Conservation (phyloP, 108 stramenopile genomes). For the Nitzschia inconspicua region DNA sequence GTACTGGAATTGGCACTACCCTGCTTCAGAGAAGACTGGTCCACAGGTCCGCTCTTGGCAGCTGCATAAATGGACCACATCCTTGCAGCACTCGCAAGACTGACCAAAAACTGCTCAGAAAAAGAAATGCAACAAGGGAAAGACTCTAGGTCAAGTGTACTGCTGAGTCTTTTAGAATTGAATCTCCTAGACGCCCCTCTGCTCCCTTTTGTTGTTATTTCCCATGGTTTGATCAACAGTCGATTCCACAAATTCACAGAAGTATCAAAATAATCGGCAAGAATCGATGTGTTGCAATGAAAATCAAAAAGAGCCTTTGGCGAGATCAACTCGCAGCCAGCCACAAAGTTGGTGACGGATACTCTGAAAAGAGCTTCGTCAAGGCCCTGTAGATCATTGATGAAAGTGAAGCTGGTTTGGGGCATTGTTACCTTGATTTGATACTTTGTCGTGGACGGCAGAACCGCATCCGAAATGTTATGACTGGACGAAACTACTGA, state of each 20-base stretch:
- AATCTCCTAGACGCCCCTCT: slow-evolving; percentile 49
- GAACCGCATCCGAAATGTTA: background rate
- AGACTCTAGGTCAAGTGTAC: slow-evolving; percentile 72
- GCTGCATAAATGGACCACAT: slow-evolving; percentile 77
- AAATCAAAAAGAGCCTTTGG: slow-evolving; percentile 34
- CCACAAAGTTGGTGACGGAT: slow-evolving; percentile 53
- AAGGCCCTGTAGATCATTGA: slow-evolving; percentile 83
- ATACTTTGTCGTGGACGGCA: slow-evolving; percentile 11
- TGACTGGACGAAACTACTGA: background rate
- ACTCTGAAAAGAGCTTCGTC: slow-evolving; percentile 82
- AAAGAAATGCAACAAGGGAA: slow-evolving; percentile 73
- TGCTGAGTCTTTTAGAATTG: slow-evolving; percentile 46
- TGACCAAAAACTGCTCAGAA: slow-evolving; percentile 81
- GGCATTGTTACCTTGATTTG: slow-evolving; percentile 64
- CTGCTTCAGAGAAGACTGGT: background rate
- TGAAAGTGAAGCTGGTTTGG: slow-evolving; percentile 53
- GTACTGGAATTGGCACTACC: slow-evolving; percentile 10
- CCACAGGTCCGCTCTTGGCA: slow-evolving; percentile 10
- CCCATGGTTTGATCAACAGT: slow-evolving; percentile 69
- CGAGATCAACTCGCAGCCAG: slow-evolving; percentile 16
- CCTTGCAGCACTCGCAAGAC: slow-evolving; percentile 62
- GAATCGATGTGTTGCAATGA: slow-evolving; percentile 38
- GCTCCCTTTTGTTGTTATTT: slow-evolving; percentile 55
- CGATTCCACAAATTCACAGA: slow-evolving; percentile 57
- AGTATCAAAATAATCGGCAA: slow-evolving; percentile 81